Conservation (phyloP, 306 rosid species). For the Clitoria ternatea region DNA sequence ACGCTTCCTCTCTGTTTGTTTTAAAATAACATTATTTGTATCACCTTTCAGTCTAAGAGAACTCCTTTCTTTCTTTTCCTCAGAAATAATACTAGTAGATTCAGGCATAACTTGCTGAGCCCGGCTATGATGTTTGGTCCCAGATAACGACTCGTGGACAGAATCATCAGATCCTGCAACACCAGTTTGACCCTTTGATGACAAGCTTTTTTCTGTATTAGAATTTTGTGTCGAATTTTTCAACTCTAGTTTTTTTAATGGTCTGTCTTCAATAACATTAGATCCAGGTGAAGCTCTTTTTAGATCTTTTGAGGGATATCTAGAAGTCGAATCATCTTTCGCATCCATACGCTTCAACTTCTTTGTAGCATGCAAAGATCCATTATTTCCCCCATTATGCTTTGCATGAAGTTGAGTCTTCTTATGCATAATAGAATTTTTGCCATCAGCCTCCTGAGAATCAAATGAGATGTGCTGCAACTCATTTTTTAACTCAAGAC, state of each 20-base stretch:
- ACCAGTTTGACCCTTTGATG: constrained; percentile 39
- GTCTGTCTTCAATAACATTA: constrained; percentile 41
- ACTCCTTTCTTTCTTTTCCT: constrained; percentile 45
- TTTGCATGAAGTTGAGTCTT: constrained; percentile 46
- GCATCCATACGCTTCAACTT: constrained; percentile 50
- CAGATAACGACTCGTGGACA: constrained; percentile 47
- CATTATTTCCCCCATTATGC: constrained; percentile 45
- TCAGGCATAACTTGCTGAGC: constrained; percentile 52
- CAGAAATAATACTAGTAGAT: constrained; percentile 41
- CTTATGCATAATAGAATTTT: constrained; percentile 39
- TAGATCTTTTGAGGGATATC: constrained; percentile 38
- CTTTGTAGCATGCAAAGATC: constrained; percentile 49
- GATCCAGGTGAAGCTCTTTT: constrained; percentile 44
- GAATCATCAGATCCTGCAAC: constrained; percentile 38
- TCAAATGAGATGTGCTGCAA: constrained; percentile 25
- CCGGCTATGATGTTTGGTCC: constrained; percentile 45
- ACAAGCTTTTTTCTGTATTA: constrained; percentile 52
- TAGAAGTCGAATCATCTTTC: constrained; percentile 34
- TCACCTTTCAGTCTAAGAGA: constrained; percentile 36
- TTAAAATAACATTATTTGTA: constrained; percentile 33
- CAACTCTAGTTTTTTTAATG: constrained; percentile 41
- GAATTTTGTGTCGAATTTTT: constrained; percentile 44
- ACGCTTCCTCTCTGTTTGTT: constrained; percentile 52
- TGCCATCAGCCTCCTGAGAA: constrained; percentile 37
- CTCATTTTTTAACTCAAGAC: constrained; percentile 37